A percentile compares a stretch with the other conserved stretches of the same genome.
Evolutionary conservation across 2,329 filamentous ascomycete species (phyloP).

Genomic region (Drechslerella coelobrocha): DNA sequence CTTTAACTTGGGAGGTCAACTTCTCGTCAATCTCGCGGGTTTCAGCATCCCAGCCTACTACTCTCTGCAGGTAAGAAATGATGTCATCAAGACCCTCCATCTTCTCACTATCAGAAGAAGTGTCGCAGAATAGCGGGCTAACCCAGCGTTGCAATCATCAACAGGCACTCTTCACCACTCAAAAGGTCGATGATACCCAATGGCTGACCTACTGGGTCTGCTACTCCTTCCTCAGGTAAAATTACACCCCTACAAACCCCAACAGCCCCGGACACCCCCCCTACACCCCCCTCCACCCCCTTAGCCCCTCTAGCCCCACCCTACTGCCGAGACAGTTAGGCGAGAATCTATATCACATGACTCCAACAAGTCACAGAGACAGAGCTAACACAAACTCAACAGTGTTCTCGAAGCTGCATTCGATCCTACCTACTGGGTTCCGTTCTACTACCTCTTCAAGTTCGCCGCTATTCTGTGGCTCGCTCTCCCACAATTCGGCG

Average conservation of each 20-base stretch:
- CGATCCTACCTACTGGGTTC: slow-evolving; percentile 90
- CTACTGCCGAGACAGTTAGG: slow-evolving; percentile 39
- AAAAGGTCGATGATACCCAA: slow-evolving; percentile 81
- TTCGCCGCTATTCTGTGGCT: slow-evolving; percentile 98
- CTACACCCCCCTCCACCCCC: neutral
- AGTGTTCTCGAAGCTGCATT: slow-evolving; percentile 80
- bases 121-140: slow-evolving; percentile 7
- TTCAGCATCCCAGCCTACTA: slow-evolving; percentile 86
- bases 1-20: slow-evolving; percentile 89
- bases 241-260: neutral
- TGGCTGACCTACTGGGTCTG: slow-evolving; percentile 82
- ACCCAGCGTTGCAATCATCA: neutral
- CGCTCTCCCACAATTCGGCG: slow-evolving; percentile 93
- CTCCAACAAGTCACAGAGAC: slow-evolving; percentile 7
- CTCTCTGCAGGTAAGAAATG: slow-evolving; percentile 64
- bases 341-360: slow-evolving; percentile 49
- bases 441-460: slow-evolving; percentile 99
- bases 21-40: slow-evolving; percentile 84
- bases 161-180: slow-evolving; percentile 73
- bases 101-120: slow-evolving; percentile 5
- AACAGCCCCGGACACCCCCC: slow-evolving; percentile 20
- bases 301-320: too few relatives aligned
- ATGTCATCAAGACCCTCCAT: neutral
- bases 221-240: slow-evolving; percentile 70
- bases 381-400: slow-evolving; percentile 44